phyloP scores from a whole-genome alignment of 2,329 filamentous ascomycete species.

The Xenosphaeropsis pyriputrescens region DNA sequence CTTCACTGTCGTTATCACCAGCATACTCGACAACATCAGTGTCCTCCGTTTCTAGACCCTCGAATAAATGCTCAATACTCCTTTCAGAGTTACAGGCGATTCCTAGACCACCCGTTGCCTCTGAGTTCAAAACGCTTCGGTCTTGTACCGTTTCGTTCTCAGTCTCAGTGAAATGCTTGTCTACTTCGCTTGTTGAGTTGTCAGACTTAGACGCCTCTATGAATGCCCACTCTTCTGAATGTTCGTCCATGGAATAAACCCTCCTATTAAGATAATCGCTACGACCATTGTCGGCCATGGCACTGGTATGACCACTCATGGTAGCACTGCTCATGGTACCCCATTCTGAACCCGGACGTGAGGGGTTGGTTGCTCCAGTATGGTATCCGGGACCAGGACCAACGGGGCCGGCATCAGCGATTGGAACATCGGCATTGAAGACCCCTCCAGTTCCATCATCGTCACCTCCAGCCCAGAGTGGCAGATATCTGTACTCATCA shows the following conservation, averaged over 20 bases:
- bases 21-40: not conserved
- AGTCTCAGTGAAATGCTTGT: too few relatives aligned
- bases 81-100: too few relatives aligned
- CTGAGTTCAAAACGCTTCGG: too few relatives aligned
- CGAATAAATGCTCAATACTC: not conserved
- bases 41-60: not conserved
- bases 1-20: not conserved
- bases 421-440: slow-evolving; percentile 22
- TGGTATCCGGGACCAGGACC: slow-evolving; percentile 17
- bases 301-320: slow-evolving; percentile 2
- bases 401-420: slow-evolving; percentile 17
- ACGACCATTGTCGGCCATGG: slow-evolving; percentile 8
- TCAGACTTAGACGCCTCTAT: not conserved
- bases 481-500: slow-evolving; percentile 45
- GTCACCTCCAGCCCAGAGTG: slow-evolving; percentile 47
- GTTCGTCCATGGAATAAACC: slow-evolving; percentile 1
- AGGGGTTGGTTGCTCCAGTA: slow-evolving; percentile 15
- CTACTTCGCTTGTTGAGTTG: not conserved
- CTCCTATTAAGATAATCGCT: slow-evolving; percentile 4
- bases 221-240: not conserved
- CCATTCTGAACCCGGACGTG: slow-evolving; percentile 2
- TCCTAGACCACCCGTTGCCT: too few relatives aligned
- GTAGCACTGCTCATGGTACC: slow-evolving; percentile 1
- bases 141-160: too few relatives aligned
- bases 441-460: slow-evolving; percentile 35